Percentiles rank a stretch among this genome's conserved stretches.
Evolutionary conservation across 2,329 filamentous ascomycete species (phyloP).

Genomic region (Paraphoma chrysanthemicola): DNA sequence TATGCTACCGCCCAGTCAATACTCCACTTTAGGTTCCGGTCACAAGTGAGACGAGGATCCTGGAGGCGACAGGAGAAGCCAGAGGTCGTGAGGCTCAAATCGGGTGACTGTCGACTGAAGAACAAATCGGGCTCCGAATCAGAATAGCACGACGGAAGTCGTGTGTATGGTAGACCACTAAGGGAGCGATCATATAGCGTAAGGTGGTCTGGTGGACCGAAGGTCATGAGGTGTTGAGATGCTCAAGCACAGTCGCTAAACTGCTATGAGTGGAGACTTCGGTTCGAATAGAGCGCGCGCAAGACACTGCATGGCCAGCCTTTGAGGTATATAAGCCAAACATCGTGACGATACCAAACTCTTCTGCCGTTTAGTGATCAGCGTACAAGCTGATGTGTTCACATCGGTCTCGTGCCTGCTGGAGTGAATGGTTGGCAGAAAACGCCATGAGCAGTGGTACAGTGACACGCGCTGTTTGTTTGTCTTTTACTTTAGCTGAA

Average conservation of each 20-base stretch:
- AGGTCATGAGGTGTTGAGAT: not conserved
- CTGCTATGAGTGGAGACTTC: too few species aligned
- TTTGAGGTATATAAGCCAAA: too few species aligned
- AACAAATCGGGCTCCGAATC: conserved; percentile 27
- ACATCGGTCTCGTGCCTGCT: not conserved
- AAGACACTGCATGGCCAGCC: too few species aligned
- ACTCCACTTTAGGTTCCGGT: conserved; percentile 46
- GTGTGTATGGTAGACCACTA: conserved; percentile 1
- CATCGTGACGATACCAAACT: not conserved
- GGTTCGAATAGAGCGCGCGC: too few species aligned
- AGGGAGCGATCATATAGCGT: not conserved
- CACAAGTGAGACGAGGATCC: conserved; percentile 27
- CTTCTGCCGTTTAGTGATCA: not conserved
- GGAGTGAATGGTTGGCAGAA: too few species aligned
- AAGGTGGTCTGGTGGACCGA: not conserved
- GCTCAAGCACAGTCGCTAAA: not conserved
- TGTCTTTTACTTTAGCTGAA: too few species aligned
- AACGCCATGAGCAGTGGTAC: too few species aligned
- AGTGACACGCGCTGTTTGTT: too few species aligned
- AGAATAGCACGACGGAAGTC: conserved; percentile 16
- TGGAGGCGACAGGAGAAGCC: conserved; percentile 18
- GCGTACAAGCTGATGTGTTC: not conserved
- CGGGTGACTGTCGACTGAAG: conserved; percentile 3
- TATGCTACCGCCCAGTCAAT: conserved; percentile 53
- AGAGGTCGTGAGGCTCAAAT: conserved; percentile 6